phyloP scores from a whole-genome alignment of 2,329 filamentous ascomycete species.

The Sphaerulina musiva region DNA sequence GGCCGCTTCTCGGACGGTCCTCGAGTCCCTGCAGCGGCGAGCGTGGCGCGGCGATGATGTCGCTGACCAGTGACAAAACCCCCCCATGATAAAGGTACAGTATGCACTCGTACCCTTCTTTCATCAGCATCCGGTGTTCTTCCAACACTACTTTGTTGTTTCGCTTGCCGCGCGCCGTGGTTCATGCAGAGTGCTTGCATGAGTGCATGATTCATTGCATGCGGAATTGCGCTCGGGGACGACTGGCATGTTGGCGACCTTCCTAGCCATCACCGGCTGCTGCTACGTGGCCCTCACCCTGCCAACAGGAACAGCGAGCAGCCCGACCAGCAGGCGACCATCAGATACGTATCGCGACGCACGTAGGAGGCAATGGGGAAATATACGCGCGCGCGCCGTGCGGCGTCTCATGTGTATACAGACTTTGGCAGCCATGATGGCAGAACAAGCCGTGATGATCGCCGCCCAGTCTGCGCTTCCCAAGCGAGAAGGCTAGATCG shows the following conservation, averaged over 20 bases:
- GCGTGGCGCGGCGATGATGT: constrained; percentile 1
- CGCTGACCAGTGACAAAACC: neutral
- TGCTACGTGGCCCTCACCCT: neutral
- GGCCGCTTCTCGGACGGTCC: neutral
- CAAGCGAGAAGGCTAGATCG: constrained; percentile 2
- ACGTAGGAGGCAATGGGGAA: neutral
- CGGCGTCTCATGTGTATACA: too few species aligned
- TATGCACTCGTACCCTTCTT: neutral
- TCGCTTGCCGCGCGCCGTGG: neutral
- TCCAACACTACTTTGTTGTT: neutral
- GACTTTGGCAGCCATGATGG: neutral
- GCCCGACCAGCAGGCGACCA: neutral
- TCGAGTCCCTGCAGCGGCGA: neutral
- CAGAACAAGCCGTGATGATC: neutral
- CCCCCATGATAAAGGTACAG: too few species aligned
- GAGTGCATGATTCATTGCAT: neutral
- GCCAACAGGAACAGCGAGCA: neutral
- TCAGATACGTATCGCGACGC: neutral
- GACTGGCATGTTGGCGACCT: neutral
- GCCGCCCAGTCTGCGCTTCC: constrained; percentile 1
- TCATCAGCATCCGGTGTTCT: neutral
- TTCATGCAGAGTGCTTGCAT: constrained; percentile 4
- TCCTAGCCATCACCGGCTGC: neutral
- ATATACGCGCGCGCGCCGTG: neutral
- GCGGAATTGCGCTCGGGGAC: neutral